Evolutionary conservation across 1,284 basidiomycete species (phyloP).

Genomic region (Peniophora sp.): DNA sequence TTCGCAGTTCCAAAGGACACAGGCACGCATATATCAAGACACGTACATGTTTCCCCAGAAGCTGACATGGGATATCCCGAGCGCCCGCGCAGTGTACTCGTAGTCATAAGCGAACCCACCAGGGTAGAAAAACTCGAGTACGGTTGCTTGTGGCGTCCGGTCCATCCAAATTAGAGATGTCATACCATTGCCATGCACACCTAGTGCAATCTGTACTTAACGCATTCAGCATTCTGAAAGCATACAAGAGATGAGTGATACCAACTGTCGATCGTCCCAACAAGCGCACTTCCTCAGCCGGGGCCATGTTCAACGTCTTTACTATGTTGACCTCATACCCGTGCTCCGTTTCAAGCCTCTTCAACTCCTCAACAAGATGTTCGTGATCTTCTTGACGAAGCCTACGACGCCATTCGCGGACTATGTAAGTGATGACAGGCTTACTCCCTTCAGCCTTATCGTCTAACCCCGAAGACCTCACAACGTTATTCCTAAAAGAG

Average conservation of each 20-base stretch:
- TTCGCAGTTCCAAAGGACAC: neutral
- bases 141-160: constrained; percentile 62
- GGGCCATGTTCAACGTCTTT: constrained; percentile 70
- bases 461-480: constrained; percentile 60
- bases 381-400: constrained; percentile 58
- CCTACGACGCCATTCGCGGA: constrained; percentile 74
- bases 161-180: constrained; percentile 84
- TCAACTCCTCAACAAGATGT: constrained; percentile 50
- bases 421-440: constrained; percentile 83
- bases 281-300: constrained; percentile 70
- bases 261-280: constrained; percentile 73
- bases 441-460: constrained; percentile 23
- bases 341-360: constrained; percentile 58
- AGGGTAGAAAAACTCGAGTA: constrained; percentile 87
- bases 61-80: constrained; percentile 81
- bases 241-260: neutral
- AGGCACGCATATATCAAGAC: neutral
- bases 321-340: constrained; percentile 85
- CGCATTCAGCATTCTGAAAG: neutral
- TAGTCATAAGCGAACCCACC: constrained; percentile 84
- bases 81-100: constrained; percentile 69
- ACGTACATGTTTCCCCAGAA: constrained; percentile 63
- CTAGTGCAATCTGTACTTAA: constrained; percentile 68
- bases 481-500: constrained; percentile 64
- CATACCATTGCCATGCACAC: constrained; percentile 82